phyloP scores from a whole-genome alignment of 2,329 filamentous ascomycete genomes.

The Alternaria conjuncta region DNA sequence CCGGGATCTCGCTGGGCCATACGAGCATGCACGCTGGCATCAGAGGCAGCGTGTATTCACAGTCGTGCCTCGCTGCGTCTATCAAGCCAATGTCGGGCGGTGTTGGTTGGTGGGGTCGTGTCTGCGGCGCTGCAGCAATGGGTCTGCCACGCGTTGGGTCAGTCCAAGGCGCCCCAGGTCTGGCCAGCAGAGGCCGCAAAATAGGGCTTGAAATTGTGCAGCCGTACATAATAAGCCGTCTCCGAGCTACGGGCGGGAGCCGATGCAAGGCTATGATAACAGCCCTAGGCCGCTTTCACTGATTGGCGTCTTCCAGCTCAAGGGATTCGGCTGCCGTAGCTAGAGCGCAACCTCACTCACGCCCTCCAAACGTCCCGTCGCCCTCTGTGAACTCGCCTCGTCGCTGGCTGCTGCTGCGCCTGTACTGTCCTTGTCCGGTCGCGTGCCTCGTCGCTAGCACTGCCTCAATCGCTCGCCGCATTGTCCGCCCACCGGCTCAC shows the following conservation, averaged over 20 bases:
- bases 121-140: conserved; percentile 16
- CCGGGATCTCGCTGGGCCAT: conserved; percentile 2
- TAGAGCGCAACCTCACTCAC: conserved; percentile 28
- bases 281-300: conserved; percentile 24
- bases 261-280: conserved; percentile 27
- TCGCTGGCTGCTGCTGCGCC: conserved; percentile 28
- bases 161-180: conserved; percentile 13
- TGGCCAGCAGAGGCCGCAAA: conserved; percentile 25
- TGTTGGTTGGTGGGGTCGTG: background rate
- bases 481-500: conserved; percentile 35
- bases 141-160: conserved; percentile 23
- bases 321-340: conserved; percentile 21
- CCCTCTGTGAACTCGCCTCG: conserved; percentile 21
- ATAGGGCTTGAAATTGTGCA: conserved; percentile 26
- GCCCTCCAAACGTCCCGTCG: conserved; percentile 16
- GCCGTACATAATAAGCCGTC: conserved; percentile 19
- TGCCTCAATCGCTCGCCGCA: conserved; percentile 26
- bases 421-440: conserved; percentile 29
- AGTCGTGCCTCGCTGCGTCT: background rate
- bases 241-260: conserved; percentile 22
- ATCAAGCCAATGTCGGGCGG: background rate
- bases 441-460: conserved; percentile 17
- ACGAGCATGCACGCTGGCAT: background rate
- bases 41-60: background rate
- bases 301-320: conserved; percentile 23